Evolutionary conservation across 768 basidiomycete species (phyloP).

Genomic region (Symmetrospora coprosmae): DNA sequence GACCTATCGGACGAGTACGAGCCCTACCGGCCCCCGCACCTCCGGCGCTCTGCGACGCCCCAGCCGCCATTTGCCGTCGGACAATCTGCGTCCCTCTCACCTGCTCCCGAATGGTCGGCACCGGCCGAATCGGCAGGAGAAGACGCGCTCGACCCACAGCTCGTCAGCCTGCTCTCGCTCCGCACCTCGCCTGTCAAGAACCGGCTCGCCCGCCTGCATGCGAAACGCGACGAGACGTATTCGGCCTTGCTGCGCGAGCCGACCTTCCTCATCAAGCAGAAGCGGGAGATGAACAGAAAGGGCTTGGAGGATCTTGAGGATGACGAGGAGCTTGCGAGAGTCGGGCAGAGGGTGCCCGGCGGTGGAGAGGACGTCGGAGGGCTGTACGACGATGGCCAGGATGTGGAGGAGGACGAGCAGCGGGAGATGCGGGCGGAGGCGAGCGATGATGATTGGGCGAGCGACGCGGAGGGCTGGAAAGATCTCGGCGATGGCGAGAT

Average conservation of each 20-base stretch:
- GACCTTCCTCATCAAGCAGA: not conserved
- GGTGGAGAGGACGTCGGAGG: too few relatives aligned
- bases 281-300: not conserved
- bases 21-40: not conserved
- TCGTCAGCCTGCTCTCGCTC: constrained; percentile 3
- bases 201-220: not conserved
- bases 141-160: not conserved
- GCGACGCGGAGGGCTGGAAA: constrained; percentile 17
- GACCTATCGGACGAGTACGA: constrained; percentile 15
- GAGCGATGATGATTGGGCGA: constrained; percentile 19
- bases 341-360: not conserved
- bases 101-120: too few relatives aligned
- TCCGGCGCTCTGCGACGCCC: too few relatives aligned
- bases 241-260: constrained; percentile 1
- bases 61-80: too few relatives aligned
- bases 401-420: not conserved
- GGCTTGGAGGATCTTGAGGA: constrained; percentile 11
- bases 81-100: too few relatives aligned
- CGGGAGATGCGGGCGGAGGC: not conserved
- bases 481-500: constrained; percentile 16
- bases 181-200: constrained; percentile 9
- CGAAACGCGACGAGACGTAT: constrained; percentile 2
- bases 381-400: too few relatives aligned
- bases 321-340: not conserved
- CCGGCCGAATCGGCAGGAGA: not conserved